Evolutionary conservation across 2,329 filamentous ascomycete genomes (phyloP), one percentile per base, ranked within the genome.

Genomic region (Colletotrichum musicola): DNA sequence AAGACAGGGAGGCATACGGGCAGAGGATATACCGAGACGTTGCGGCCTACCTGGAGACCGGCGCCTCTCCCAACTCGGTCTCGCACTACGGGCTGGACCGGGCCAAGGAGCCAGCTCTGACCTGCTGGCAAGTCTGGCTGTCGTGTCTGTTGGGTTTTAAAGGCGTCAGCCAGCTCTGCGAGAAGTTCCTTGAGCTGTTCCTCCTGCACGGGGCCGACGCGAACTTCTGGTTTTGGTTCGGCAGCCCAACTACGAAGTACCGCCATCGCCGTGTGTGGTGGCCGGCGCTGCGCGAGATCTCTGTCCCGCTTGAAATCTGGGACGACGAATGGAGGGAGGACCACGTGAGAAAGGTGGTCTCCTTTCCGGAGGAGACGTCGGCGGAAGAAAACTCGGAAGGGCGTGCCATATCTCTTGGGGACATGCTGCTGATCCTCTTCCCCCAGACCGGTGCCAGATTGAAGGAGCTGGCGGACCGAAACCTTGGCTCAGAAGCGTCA

Each of bases 121-220:
- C 54, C 22, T 57, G 55, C 22, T 57, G 55, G 55, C 55, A 35
- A n/a, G 2, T 10, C 6, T 57, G 55, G 38, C 7, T 57, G 0
- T 20, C 16, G 0, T 20, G 12, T 13, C 10, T 55, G n/a, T 1
- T 49, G 2, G 0, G 0, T 6, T 20, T 1, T 7, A 7, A 3
- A 3, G 18, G 9, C 7, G 6, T 5, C 18, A 1, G 13, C 4
- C 5, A 40, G 1, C 4, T 22, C 18, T 25, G 18, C n/a, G 53
- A 13, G 12, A 22, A 7, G 7, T 44, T 44, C 0, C 22, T 44
- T 0, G 7, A 56, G 12, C 13, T 46, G 1, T 57, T 57, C 3
- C 14, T 57, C 1, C 2, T n/a, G 3, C 38, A 57, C 14, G 40
- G 22, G 2, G 55, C 55, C 7, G 20, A 56, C 6, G 9, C 35